A percentile compares a stretch with the other conserved stretches of the same genome.
These are phyloP conservation scores for Torulaspora pretoriensis DNA, from an alignment of 1,139 yeast genomes.

Conservation along the genomic window DNA sequence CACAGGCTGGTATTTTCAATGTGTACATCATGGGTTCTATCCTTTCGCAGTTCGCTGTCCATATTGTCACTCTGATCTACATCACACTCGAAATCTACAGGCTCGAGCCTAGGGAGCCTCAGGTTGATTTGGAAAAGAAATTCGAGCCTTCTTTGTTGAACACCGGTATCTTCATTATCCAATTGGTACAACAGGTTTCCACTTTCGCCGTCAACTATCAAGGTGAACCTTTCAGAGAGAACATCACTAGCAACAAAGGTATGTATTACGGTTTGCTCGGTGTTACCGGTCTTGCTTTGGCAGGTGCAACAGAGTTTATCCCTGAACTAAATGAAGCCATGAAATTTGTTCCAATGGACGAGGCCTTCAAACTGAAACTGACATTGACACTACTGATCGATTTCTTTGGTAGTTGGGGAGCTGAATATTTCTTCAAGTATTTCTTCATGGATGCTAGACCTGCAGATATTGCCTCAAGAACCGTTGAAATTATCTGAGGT, in stretches of 20 bases:
- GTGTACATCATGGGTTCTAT: slow-evolving; percentile 95
- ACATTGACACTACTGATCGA: slow-evolving; percentile 72
- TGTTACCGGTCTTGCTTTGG: slow-evolving; percentile 80
- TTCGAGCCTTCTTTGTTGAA: slow-evolving; percentile 86
- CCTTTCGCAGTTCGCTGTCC: slow-evolving; percentile 92
- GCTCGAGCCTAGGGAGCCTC: slow-evolving; percentile 87
- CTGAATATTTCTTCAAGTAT: slow-evolving; percentile 73
- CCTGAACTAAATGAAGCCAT: slow-evolving; percentile 92
- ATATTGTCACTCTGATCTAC: slow-evolving; percentile 75
- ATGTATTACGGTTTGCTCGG: slow-evolving; percentile 95
- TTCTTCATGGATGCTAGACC: slow-evolving; percentile 89
- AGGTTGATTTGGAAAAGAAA: slow-evolving; percentile 82
- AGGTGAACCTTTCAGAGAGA: slow-evolving; percentile 95
- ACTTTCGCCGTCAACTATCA: slow-evolving; percentile 97
- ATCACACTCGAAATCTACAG: slow-evolving; percentile 78
- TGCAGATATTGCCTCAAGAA: slow-evolving; percentile 71
- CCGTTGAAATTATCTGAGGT: slow-evolving; percentile 18
- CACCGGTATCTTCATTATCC: slow-evolving; percentile 92
- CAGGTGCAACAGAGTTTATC: slow-evolving; percentile 90
- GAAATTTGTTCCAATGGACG: slow-evolving; percentile 84
- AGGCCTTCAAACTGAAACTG: slow-evolving; percentile 70
- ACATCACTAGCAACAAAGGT: slow-evolving; percentile 85
- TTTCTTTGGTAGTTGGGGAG: slow-evolving; percentile 70
- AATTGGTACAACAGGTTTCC: slow-evolving; percentile 93
- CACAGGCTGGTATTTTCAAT: slow-evolving; percentile 96